Percentiles rank a stretch among this genome's conserved stretches.
Conservation (phyloP, 768 basidiomycete species). For the Leccinellum albellum region DNA sequence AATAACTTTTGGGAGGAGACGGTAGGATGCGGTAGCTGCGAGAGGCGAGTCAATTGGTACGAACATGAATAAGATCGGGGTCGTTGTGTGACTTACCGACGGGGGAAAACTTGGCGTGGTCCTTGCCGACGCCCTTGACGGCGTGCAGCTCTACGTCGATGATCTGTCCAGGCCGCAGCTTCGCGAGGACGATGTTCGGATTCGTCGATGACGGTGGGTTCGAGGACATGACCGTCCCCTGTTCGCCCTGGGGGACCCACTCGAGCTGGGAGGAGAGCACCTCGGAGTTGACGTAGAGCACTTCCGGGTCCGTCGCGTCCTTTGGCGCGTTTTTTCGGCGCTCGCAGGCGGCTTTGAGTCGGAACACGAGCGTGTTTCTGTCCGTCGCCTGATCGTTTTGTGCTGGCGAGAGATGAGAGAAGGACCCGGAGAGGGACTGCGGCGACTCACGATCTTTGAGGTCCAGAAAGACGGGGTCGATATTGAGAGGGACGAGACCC, state of each 20-base stretch:
- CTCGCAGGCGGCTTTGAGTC: constrained; percentile 62
- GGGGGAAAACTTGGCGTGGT: constrained; percentile 95
- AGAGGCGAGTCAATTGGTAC: neutral
- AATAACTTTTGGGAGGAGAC: constrained; percentile 80
- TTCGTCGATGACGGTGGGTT: constrained; percentile 64
- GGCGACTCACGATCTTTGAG: constrained; percentile 41
- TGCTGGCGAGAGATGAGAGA: constrained; percentile 13
- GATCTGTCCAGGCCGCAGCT: constrained; percentile 87
- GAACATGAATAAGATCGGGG: neutral
- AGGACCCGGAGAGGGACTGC: neutral
- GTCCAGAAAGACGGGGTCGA: constrained; percentile 76
- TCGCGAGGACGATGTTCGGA: constrained; percentile 82
- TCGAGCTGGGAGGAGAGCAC: constrained; percentile 61
- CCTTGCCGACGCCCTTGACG: constrained; percentile 87
- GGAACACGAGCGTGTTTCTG: constrained; percentile 88
- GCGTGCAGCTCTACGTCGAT: constrained; percentile 86
- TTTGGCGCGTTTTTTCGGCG: constrained; percentile 54
- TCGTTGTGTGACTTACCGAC: constrained; percentile 57
- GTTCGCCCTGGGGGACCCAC: constrained; percentile 85
- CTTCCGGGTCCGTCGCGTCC: constrained; percentile 49
- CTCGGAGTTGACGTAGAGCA: constrained; percentile 71
- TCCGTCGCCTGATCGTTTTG: constrained; percentile 71
- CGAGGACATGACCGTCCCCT: constrained; percentile 53
- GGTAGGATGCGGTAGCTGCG: constrained; percentile 91
- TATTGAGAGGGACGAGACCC: constrained; percentile 83